A percentile compares a stretch with the other conserved stretches of the same genome.
These are phyloP conservation scores for Cyclotella choctawhatcheeana DNA, from an alignment of 108 stramenopile genomes.

Conservation along the genomic window DNA sequence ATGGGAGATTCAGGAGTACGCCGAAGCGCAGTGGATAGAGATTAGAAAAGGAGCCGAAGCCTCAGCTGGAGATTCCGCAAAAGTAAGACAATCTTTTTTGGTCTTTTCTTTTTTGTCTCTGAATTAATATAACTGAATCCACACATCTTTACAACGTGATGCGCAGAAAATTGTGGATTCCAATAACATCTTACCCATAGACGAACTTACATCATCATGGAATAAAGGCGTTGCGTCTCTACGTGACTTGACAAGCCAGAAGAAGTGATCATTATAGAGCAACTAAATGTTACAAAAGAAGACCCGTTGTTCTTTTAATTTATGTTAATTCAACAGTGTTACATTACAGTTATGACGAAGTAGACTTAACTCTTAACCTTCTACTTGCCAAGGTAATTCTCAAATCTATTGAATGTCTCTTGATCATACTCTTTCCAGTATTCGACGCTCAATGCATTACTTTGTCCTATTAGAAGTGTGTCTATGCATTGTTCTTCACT, in stretches of 20 bases:
- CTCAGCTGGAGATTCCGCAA: conserved; percentile 33
- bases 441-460: background rate
- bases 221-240: conserved; percentile 34
- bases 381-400: conserved; percentile 10
- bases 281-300: no score
- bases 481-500: conserved; percentile 59
- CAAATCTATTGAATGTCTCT: conserved; percentile 24
- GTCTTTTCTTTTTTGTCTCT: background rate
- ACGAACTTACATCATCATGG: conserved; percentile 17
- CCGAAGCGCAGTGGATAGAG: conserved; percentile 47
- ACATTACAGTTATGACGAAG: no score
- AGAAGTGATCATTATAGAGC: conserved; percentile 11
- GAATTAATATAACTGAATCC: no score
- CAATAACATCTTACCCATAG: background rate
- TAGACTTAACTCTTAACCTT: background rate
- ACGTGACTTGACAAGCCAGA: conserved; percentile 25
- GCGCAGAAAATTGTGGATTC: conserved; percentile 29
- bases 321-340: no score
- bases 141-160: no score
- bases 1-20: conserved; percentile 63
- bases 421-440: conserved; percentile 34
- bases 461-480: conserved; percentile 18
- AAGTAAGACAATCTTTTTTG: conserved; percentile 22
- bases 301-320: no score
- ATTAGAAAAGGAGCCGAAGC: conserved; percentile 25